Evolutionary conservation across 192 early-diverging fungal species (phyloP).

Genomic region (Coemansia sp.): DNA sequence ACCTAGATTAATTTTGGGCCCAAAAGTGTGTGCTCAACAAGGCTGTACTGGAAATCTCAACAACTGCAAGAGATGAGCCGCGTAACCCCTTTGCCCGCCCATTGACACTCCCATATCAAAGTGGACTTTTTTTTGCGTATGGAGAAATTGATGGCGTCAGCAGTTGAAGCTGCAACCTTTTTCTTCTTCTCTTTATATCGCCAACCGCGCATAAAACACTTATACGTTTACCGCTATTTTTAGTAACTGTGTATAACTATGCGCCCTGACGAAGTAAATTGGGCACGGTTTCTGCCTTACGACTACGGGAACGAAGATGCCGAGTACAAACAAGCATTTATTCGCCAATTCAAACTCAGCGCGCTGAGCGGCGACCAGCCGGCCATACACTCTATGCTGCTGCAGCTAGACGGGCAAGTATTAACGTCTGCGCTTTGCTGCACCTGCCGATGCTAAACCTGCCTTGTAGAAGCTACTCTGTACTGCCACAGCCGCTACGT

Average conservation of each 20-base stretch:
- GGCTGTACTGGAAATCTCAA: too few species aligned
- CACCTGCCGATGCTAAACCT: background rate
- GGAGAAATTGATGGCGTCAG: too few species aligned
- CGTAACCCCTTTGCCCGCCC: too few species aligned
- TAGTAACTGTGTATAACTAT: slow-evolving; percentile 22
- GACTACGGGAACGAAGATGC: slow-evolving; percentile 36
- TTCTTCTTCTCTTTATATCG: slow-evolving; percentile 1
- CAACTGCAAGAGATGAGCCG: too few species aligned
- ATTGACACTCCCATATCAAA: too few species aligned
- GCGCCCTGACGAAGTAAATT: slow-evolving; percentile 47
- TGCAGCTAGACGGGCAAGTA: slow-evolving; percentile 38
- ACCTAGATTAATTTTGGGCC: too few species aligned
- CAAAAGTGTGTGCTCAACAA: too few species aligned
- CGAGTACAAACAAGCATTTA: slow-evolving; percentile 34
- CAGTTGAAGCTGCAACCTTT: background rate
- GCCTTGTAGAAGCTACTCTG: slow-evolving; percentile 39
- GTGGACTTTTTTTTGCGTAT: too few species aligned
- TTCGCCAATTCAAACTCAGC: slow-evolving; percentile 34
- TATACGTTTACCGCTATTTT: slow-evolving; percentile 8
- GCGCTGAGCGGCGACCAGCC: slow-evolving; percentile 30
- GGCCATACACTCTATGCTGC: slow-evolving; percentile 19
- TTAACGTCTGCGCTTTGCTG: background rate
- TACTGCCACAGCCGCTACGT: slow-evolving; percentile 22
- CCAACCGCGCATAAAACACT: slow-evolving; percentile 4
- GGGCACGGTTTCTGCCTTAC: slow-evolving; percentile 46